Evolutionary conservation across 2,329 filamentous ascomycete genomes (phyloP), one percentile per base, ranked within the genome.

Genomic region (Capronia coronata): DNA sequence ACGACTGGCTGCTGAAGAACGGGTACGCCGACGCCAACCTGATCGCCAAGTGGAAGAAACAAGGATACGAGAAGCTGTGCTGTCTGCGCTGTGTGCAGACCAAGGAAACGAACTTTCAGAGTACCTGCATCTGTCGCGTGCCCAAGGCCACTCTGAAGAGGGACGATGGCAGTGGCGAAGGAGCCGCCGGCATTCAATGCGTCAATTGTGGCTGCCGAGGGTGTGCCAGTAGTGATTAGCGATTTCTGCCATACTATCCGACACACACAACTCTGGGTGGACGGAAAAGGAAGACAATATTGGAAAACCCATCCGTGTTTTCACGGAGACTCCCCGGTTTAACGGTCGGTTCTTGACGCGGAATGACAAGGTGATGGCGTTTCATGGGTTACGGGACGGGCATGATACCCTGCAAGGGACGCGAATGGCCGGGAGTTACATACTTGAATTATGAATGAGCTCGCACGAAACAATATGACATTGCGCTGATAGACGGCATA

Each of bases 21-120:
- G 83, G 84, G 43, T 97, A 98, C 67, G 93, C 90, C 3, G 93
- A 98, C 70, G 82, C 87, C 39, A 93, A 90, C 74, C 73, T 98
- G 64, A 97, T 98, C 65, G 93, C 93, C 11, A 98, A 98, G 73
- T 98, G 93, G 93, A 98, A 98, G 80, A 98, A 98, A 74, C 86
- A 94, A 64, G 93, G 93, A 13, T 98, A 98, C 64, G 93, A 98
- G 70, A 96, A 97, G 86, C 73, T 98, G 37, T 98, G 93, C 70
- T 98, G 93, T 68, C 75, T 96, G 48, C 82, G 90, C 55, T 98
- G 93, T 69, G 91, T 98, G 49, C 93, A 98, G 70, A 96, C 93
- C n/a, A 97, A 97, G 70, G 93, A 98, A 75, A 98, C 93, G 23
- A 98, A 98, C 69, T 98, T 97, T 74, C 93, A 91, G 68, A 86